Base-by-base conservation (phyloP, 2,329 filamentous ascomycete genomes). In the Trichoderma citrinoviride region DNA sequence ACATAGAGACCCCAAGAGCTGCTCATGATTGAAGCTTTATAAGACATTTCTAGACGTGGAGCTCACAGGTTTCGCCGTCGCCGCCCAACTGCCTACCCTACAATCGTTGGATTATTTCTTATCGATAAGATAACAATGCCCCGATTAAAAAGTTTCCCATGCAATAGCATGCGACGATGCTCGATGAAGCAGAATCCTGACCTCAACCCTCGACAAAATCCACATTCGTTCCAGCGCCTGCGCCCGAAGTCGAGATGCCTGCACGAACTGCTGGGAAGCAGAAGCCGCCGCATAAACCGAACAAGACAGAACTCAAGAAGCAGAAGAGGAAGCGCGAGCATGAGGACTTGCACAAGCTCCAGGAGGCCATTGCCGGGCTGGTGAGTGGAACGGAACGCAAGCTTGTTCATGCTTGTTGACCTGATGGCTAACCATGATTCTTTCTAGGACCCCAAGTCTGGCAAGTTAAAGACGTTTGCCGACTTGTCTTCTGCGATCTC, bases 401-500 rank as follows among this genome's bases (percentile, higher is more conserved):
- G 1, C 19, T 19, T 5, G 8, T 17, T 17, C 6, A 21, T 54
- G 15, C 25, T 49, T 3, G 47, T 49, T 3, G 47, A 14, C 41
- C 6, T 46, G 49, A n/a, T 61, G 6, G 15, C 58, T 54, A 33
- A 55, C 25, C 2, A 44, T 15, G 27, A 41, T 12, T 46, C n/a
- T 25, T 15, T 21, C 1, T 27, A 89, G 86, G 89, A 92, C 67
- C 77, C 81, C 57, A 89, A 89, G 68, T 78, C 81, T 8, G 74
- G 81, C 68, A 78, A 85, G 17, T 81, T 84, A 71, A 88, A 87
- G 68, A 85, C 85, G 68, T 99, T 99, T 76, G 83, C 88, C 71
- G 88, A 97, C 65, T 84, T 99, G 0, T 95, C 95, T 17, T 84
- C 43, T 17, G 65, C 61, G 5, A 60, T 99, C 64, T 98, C 93